phyloP scores from a whole-genome alignment of 805 yeast species.

The Ogataea naganishii region DNA sequence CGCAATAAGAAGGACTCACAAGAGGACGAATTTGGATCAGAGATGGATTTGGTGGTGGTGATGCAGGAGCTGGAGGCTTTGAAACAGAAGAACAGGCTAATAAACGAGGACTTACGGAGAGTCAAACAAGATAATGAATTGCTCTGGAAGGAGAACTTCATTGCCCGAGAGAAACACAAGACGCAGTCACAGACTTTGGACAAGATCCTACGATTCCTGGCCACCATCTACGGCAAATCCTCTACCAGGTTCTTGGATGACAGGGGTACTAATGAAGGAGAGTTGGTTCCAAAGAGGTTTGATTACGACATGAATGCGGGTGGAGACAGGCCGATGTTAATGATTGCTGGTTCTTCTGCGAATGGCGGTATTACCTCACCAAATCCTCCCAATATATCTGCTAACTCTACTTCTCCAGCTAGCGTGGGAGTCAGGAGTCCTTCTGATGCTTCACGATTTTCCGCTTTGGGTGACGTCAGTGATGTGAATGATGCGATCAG shows the following conservation, averaged over 20 bases:
- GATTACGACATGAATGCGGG: too few relatives aligned
- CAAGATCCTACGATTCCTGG: slow-evolving; percentile 78
- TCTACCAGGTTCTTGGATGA: slow-evolving; percentile 30
- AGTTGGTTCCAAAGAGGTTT: too few relatives aligned
- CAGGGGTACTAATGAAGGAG: slow-evolving; percentile 7
- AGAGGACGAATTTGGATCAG: slow-evolving; percentile 30
- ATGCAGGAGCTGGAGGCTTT: slow-evolving; percentile 67
- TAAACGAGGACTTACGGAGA: slow-evolving; percentile 77
- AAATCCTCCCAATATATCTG: too few relatives aligned
- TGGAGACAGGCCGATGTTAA: too few relatives aligned
- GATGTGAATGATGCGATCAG: too few relatives aligned
- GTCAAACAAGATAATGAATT: slow-evolving; percentile 82
- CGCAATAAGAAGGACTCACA: slow-evolving; percentile 52
- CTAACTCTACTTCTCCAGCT: too few relatives aligned
- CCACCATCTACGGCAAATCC: slow-evolving; percentile 68
- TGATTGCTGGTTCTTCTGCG: too few relatives aligned
- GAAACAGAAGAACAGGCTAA: slow-evolving; percentile 68
- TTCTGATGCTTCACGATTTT: too few relatives aligned
- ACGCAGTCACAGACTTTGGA: slow-evolving; percentile 84
- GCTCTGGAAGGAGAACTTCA: slow-evolving; percentile 82
- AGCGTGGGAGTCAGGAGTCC: too few relatives aligned
- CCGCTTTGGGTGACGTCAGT: too few relatives aligned
- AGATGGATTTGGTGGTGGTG: slow-evolving; percentile 42
- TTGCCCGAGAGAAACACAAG: slow-evolving; percentile 77
- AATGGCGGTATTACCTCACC: too few relatives aligned